Evolutionary conservation across 1,284 basidiomycete species (phyloP).

Genomic region (Psilocybe mexicana): DNA sequence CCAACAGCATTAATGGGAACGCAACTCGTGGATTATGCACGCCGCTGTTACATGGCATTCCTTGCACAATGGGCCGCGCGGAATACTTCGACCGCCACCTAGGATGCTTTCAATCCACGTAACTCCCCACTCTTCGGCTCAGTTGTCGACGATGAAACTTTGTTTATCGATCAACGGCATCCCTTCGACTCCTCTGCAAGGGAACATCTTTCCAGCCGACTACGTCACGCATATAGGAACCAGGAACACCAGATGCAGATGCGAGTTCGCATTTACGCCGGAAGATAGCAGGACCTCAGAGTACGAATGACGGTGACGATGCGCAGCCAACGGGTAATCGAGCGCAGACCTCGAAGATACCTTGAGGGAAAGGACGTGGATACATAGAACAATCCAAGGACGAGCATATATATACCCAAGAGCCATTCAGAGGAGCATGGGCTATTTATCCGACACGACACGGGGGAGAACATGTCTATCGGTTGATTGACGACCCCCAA

Average conservation of each 20-base stretch:
- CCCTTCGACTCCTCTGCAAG: not conserved
- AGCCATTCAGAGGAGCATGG: not conserved
- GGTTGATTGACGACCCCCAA: not conserved
- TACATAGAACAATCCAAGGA: not conserved
- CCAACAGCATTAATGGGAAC: not conserved
- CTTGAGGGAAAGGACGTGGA: not conserved
- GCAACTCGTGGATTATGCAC: not conserved
- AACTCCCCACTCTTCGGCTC: not conserved
- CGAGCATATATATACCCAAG: not conserved
- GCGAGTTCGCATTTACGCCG: not conserved
- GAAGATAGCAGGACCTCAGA: not conserved
- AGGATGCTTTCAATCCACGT: not conserved
- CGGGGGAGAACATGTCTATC: not conserved
- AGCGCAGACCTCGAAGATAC: not conserved
- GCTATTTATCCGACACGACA: not conserved
- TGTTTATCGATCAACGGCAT: too few species aligned
- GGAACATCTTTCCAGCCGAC: not conserved
- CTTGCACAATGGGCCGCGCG: not conserved
- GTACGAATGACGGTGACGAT: not conserved
- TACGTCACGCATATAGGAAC: not conserved
- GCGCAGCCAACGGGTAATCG: not conserved
- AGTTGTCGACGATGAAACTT: not conserved
- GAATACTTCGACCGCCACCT: not conserved
- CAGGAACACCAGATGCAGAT: not conserved
- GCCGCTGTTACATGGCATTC: not conserved